These are phyloP conservation scores for Aspergillus sp. DNA, from an alignment of 2,329 filamentous ascomycete genomes.

Conservation along the genomic window DNA sequence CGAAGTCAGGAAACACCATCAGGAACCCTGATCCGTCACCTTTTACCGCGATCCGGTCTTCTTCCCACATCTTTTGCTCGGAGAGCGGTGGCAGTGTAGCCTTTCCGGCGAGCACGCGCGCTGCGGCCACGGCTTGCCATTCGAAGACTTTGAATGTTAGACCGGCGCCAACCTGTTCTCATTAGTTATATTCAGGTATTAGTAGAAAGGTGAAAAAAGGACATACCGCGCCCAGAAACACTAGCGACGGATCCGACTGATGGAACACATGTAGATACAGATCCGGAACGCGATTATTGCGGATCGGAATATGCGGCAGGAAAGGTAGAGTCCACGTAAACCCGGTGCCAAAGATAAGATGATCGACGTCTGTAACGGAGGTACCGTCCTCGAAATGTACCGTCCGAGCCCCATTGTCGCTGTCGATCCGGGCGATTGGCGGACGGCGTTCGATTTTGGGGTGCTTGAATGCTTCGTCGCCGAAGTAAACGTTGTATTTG, in stretches of 20 bases:
- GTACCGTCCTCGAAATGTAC: conserved; percentile 57
- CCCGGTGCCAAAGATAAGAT: conserved; percentile 66
- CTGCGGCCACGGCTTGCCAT: conserved; percentile 65
- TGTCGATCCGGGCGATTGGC: conserved; percentile 29
- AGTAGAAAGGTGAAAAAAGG: background rate
- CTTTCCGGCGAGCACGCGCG: conserved; percentile 58
- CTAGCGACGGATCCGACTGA: conserved; percentile 31
- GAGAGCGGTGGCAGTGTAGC: conserved; percentile 49
- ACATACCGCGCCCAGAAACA: conserved; percentile 48
- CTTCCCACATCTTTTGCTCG: conserved; percentile 59
- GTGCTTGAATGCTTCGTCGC: conserved; percentile 60
- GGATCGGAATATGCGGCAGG: conserved; percentile 47
- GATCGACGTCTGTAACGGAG: conserved; percentile 55
- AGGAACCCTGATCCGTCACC: conserved; percentile 61
- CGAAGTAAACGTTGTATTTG: conserved; percentile 57
- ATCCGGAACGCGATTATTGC: conserved; percentile 35
- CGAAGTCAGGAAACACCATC: conserved; percentile 61
- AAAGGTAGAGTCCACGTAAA: conserved; percentile 66
- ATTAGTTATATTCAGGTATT: background rate
- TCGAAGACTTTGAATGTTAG: conserved; percentile 69
- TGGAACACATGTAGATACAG: conserved; percentile 40
- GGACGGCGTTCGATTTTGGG: conserved; percentile 41
- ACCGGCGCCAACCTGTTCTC: conserved; percentile 34
- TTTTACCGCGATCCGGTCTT: conserved; percentile 51
- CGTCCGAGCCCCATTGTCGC: conserved; percentile 50